Evolutionary conservation across 192 early-diverging fungal genomes (phyloP), one percentile per base, ranked within the genome.

Genomic region (Spizellomyces sp.): DNA sequence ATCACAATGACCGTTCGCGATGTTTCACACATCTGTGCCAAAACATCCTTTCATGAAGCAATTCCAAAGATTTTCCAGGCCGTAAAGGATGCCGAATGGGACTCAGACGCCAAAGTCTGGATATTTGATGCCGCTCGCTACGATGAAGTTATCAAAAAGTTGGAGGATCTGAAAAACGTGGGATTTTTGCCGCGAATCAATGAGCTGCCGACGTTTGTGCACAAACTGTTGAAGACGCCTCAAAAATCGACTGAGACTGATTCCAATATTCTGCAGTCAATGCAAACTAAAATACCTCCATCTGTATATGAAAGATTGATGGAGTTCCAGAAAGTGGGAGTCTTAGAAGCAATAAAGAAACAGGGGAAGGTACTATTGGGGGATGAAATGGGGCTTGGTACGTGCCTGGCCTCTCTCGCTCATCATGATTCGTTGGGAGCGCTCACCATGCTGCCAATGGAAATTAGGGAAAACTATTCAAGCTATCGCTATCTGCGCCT

Each of bases 401-500:
- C 12, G 64, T 44, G 3, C 27, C 27, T 36, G 27, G 1, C 27
- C 27, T n/a, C 2, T 65, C 47, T 15, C 64, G 14, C n/a, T 65
- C 45, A 0, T 36, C 19, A 17, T 12, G 15, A 44, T 43, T 43
- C 10, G 59, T 60, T 17, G 43, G 41, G 43, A 69, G 19, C 0
- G 17, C 27, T 36, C 27, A 36, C 17, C 22, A 70, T 8, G 8
- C 42, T 36, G 27, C 27, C 27, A 36, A 36, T 36, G 19, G 8
- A 36, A 66, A 12, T 48, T 72, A 64, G 81, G 81, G 21, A 83
- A 83, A 59, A 83, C 81, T 4, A 71, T 82, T 5, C 84, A 86
- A 60, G 76, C 81, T 5, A 44, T 86, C 15, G 67, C 75, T 8
- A 56, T 83, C 0, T 75, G 69, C 42, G 45, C 69, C 17, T 75